A percentile compares a stretch with the other conserved stretches of the same genome.
Conservation (phyloP, 2,329 filamentous ascomycete genomes). For the Penicillium hordei region DNA sequence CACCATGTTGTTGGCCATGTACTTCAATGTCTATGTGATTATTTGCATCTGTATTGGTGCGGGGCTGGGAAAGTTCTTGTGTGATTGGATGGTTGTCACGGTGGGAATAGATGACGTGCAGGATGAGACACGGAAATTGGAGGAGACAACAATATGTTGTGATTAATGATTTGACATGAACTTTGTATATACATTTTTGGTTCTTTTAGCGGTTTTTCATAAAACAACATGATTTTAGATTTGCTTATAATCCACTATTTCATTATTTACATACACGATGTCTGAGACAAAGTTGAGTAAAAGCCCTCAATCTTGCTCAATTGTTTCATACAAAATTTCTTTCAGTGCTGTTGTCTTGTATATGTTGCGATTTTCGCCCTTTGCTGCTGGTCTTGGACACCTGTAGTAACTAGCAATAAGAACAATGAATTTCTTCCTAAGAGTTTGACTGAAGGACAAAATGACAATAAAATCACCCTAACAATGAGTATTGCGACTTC, state of each 20-base stretch:
- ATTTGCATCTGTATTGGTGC: slow-evolving; percentile 23
- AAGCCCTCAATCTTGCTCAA: neutral
- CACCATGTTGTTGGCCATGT: slow-evolving; percentile 22
- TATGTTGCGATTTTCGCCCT: neutral
- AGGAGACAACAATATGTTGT: slow-evolving; percentile 24
- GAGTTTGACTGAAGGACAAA: neutral
- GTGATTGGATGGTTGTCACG: slow-evolving; percentile 25
- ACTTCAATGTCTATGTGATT: slow-evolving; percentile 23
- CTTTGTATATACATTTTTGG: neutral
- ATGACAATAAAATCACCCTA: too few relatives aligned
- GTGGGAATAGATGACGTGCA: slow-evolving; percentile 14
- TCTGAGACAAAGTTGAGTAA: neutral
- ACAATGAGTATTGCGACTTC: neutral
- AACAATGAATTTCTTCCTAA: neutral
- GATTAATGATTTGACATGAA: slow-evolving; percentile 6
- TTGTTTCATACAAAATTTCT: neutral
- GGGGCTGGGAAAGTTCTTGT: slow-evolving; percentile 22
- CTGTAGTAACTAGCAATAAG: neutral
- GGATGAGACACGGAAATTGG: slow-evolving; percentile 11
- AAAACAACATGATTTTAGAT: neutral
- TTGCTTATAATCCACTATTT: neutral
- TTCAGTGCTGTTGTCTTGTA: neutral
- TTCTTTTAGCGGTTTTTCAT: neutral
- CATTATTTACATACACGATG: neutral
- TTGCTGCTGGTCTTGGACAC: neutral